A percentile compares a stretch with the other conserved stretches of the same genome.
Evolutionary conservation across 1,284 basidiomycete species (phyloP).

Genomic region (Phellopilus nigrolimitatus): DNA sequence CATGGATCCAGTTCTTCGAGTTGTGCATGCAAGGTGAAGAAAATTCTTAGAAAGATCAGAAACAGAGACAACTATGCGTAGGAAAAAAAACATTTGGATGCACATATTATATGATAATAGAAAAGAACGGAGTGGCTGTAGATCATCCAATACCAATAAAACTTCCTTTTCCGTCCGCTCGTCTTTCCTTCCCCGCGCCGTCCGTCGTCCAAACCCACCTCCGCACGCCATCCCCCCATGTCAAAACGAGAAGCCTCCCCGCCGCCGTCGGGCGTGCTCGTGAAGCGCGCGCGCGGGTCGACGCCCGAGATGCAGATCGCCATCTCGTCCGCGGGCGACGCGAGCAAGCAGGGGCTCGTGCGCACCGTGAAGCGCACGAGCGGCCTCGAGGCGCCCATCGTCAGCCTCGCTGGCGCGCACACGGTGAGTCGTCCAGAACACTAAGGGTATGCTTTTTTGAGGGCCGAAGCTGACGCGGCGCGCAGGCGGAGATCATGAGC

Average conservation of each 20-base stretch:
- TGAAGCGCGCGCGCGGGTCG: conserved; percentile 60
- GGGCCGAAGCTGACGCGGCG: background rate
- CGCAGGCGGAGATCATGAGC: conserved; percentile 69
- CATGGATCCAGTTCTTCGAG: no score
- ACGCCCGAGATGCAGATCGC: conserved; percentile 65
- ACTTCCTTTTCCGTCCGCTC: no score
- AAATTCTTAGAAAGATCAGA: no score
- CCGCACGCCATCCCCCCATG: no score
- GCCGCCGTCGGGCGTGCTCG: conserved; percentile 46
- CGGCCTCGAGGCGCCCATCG: conserved; percentile 73
- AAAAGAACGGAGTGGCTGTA: no score
- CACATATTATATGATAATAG: no score
- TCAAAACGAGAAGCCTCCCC: conserved; percentile 63
- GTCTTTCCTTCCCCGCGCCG: no score
- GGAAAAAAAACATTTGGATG: no score
- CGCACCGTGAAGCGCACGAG: conserved; percentile 77
- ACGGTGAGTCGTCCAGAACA: conserved; percentile 42
- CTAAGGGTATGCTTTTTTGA: conserved; percentile 4
- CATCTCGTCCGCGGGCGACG: conserved; percentile 68
- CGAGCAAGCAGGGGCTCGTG: conserved; percentile 67
- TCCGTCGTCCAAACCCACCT: no score
- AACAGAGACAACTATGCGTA: no score
- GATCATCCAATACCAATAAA: no score
- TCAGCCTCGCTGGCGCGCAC: conserved; percentile 74
- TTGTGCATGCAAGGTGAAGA: no score